Conservation (phyloP, 768 basidiomycete species). For the Suillus americanus region DNA sequence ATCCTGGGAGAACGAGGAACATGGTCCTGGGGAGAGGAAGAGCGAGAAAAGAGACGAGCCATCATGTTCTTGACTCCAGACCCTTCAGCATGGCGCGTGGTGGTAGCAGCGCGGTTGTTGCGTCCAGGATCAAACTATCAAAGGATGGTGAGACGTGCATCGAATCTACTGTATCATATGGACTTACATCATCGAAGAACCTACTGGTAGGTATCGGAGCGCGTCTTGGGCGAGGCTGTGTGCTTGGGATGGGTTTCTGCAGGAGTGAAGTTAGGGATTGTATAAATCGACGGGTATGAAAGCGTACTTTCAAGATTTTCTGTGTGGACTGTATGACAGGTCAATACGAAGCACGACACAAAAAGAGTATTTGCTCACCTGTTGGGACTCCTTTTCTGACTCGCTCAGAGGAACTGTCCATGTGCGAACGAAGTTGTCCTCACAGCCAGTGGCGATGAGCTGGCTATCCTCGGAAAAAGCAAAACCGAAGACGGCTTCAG, state of each 20-base stretch:
- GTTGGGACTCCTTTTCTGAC: neutral
- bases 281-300: neutral
- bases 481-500: rapidly evolving
- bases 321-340: neutral
- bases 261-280: neutral
- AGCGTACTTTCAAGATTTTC: neutral
- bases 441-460: neutral
- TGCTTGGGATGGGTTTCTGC: neutral
- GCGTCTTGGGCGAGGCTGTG: neutral
- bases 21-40: neutral
- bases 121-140: neutral
- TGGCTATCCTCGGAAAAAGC: neutral
- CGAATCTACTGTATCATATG: neutral
- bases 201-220: neutral
- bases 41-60: neutral
- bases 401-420: neutral
- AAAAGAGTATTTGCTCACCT: neutral
- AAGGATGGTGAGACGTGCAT: neutral
- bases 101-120: neutral
- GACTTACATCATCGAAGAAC: neutral
- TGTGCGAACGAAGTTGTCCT: neutral
- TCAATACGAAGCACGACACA: neutral
- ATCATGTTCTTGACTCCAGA: neutral
- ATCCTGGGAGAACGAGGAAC: neutral
- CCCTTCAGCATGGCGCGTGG: neutral